phyloP scores from a whole-genome alignment of 768 basidiomycete species.

The Xerocomellus chrysenteron region DNA sequence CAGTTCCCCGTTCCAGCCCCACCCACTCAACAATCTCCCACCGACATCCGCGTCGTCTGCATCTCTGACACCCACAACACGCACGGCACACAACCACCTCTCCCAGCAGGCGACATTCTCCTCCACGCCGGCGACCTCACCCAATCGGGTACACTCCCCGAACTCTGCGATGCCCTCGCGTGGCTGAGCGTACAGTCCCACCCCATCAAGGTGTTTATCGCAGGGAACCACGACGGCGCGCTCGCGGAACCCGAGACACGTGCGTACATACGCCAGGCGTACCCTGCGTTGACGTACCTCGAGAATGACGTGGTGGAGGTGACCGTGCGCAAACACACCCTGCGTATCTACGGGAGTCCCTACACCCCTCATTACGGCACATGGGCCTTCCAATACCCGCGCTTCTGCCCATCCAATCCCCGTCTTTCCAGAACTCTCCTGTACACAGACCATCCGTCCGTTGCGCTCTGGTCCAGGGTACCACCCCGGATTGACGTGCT shows the following conservation, averaged over 20 bases:
- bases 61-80: slow-evolving; percentile 42
- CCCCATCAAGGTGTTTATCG: neutral
- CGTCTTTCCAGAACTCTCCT: neutral
- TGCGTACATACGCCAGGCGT: slow-evolving; percentile 8
- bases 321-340: slow-evolving; percentile 35
- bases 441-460: neutral
- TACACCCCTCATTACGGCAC: slow-evolving; percentile 37
- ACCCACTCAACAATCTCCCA: neutral
- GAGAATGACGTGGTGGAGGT: slow-evolving; percentile 22
- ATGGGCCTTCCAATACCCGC: slow-evolving; percentile 11
- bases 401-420: too few relatives aligned
- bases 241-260: too few relatives aligned
- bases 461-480: slow-evolving; percentile 28
- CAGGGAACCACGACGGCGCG: too few relatives aligned
- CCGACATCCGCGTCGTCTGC: slow-evolving; percentile 37
- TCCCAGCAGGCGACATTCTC: slow-evolving; percentile 5
- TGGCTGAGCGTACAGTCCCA: slow-evolving; percentile 38
- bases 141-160: slow-evolving; percentile 29
- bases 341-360: slow-evolving; percentile 41
- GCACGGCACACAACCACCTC: slow-evolving; percentile 22
- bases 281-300: slow-evolving; percentile 2
- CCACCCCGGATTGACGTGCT: slow-evolving; percentile 39
- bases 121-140: slow-evolving; percentile 13
- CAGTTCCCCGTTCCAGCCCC: neutral
- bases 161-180: too few relatives aligned